Evolutionary conservation across 2,329 filamentous ascomycete genomes (phyloP).

Genomic region (Trichoderma citrinoviride): DNA sequence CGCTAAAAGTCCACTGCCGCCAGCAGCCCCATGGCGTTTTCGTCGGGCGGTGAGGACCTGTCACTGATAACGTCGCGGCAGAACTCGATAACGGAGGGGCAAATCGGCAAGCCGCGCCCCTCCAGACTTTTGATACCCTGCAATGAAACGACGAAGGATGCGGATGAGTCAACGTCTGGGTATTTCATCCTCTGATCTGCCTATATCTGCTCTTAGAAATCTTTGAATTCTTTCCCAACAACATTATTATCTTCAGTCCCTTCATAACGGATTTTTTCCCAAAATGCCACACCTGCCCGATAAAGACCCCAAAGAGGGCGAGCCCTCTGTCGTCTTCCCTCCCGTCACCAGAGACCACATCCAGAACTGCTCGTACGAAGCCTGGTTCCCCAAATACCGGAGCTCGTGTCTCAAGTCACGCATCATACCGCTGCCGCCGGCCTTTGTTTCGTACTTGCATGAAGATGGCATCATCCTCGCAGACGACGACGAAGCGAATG

Average conservation of each 20-base stretch:
- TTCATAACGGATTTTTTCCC: neutral
- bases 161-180: conserved; percentile 13
- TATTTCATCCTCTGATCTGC: neutral
- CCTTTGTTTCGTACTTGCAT: conserved; percentile 82
- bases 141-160: neutral
- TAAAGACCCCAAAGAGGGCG: conserved; percentile 23
- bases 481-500: conserved; percentile 57
- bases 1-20: neutral
- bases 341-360: conserved; percentile 84
- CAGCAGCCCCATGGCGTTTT: neutral
- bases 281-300: conserved; percentile 39
- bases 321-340: conserved; percentile 63
- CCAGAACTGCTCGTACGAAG: conserved; percentile 89
- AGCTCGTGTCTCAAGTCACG: conserved; percentile 79
- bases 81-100: conserved; percentile 30
- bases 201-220: neutral
- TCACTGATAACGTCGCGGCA: conserved; percentile 27
- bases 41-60: neutral
- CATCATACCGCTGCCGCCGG: conserved; percentile 70
- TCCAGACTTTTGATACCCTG: conserved; percentile 13
- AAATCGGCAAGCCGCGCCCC: neutral
- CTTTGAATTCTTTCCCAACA: neutral
- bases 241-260: neutral
- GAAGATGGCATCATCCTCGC: conserved; percentile 91
- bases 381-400: conserved; percentile 85